phyloP scores from a whole-genome alignment of 306 rosid genomes.

The Hippophae tibetana region DNA sequence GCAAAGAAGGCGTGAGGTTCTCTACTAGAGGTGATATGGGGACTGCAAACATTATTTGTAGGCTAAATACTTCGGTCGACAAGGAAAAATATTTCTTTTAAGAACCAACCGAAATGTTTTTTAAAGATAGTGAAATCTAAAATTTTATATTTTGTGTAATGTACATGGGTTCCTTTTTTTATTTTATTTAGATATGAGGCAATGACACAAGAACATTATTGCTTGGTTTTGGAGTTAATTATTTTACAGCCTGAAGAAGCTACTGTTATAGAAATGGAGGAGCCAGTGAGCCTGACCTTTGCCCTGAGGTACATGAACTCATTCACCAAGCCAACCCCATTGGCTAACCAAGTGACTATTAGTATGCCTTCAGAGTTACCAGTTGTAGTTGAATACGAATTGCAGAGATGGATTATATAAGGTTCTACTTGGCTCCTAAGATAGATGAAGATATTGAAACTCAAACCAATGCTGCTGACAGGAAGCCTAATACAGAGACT shows the following conservation, averaged over 20 bases:
- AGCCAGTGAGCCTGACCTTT: slow-evolving; percentile 78
- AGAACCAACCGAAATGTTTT: not conserved
- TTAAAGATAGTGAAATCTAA: not conserved
- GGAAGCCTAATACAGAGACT: slow-evolving; percentile 15
- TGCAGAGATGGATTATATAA: slow-evolving; percentile 57
- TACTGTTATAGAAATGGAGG: slow-evolving; percentile 64
- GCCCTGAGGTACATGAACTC: slow-evolving; percentile 91
- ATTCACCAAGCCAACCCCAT: slow-evolving; percentile 78
- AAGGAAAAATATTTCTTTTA: slow-evolving; percentile 35
- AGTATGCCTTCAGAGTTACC: slow-evolving; percentile 57
- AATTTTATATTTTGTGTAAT: too few species aligned
- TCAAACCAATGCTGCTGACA: not conserved
- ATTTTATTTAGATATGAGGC: too few species aligned
- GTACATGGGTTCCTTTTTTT: not conserved
- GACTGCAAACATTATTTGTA: slow-evolving; percentile 79
- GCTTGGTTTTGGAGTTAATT: not conserved
- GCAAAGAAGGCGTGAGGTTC: slow-evolving; percentile 92
- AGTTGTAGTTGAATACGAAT: slow-evolving; percentile 53
- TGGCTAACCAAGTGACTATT: slow-evolving; percentile 58
- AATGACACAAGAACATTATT: not conserved
- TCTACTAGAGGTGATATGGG: slow-evolving; percentile 93
- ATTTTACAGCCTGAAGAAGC: slow-evolving; percentile 52
- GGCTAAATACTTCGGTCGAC: slow-evolving; percentile 84
- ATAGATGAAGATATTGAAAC: slow-evolving; percentile 65
- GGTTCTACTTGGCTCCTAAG: slow-evolving; percentile 94